Evolutionary conservation across 1,139 yeast species (phyloP), one percentile per base, ranked within the genome.

Genomic region (Torulaspora globosa): DNA sequence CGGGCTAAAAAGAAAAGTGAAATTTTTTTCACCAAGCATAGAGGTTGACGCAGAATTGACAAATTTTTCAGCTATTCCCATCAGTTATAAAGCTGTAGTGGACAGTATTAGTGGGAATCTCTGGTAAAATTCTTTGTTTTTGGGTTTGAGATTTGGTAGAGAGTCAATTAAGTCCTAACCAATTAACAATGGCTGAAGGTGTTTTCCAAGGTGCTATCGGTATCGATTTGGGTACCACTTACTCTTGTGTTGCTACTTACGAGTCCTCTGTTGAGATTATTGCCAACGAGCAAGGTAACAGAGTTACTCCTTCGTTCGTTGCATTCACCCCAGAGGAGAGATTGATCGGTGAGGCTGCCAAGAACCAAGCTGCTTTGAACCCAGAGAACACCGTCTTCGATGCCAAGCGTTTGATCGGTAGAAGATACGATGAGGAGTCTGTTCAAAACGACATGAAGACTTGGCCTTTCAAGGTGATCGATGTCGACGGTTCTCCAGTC

Each of bases 181-280:
- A 48, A 38, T 45, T 31, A 52, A 79, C 72, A 72, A 84, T 84
- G 90, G 87, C 90, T 83, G 97, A 90, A 83, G 96, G 96, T 85
- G 95, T 90, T 79, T 90, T 86, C 86, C 95, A 90, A 83, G 96
- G 96, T 83, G 97, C 97, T 78, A 89, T 90, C 79, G 97, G 98
- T 82, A 90, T 90, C 88, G 84, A 79, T 71, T 79, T 89, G 70
- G 96, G 96, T 64, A 81, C 87, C 49, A 87, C 96, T 48, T 87
- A 87, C 74, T 87, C 96, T 10, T 88, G 96, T 79, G 96, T 87
- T 48, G 96, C 95, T 68, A 95, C 88, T 76, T 87, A 79, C 78
- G 95, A 79, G 77, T 85, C 81, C 78, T 89, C 84, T 72, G 92
- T 74, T 52, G 96, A 87, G 72, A 88, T 87, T 62, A 75, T 88